Evolutionary conservation across 2,329 filamentous ascomycete genomes (phyloP).

Genomic region (Tolypocladium ovalisporum): DNA sequence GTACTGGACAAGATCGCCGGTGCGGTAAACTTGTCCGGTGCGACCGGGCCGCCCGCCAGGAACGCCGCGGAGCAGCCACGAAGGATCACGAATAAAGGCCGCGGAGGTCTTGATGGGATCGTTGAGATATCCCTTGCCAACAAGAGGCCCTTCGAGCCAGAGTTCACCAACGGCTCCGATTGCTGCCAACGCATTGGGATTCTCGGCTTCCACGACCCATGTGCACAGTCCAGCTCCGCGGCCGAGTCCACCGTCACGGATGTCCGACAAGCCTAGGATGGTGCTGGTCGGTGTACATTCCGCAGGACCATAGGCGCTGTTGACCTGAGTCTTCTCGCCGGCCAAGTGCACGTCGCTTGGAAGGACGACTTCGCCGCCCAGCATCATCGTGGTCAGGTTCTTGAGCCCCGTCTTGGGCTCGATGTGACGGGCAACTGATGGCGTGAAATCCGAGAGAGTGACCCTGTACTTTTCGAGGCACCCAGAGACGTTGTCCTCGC

Average conservation of each 20-base stretch:
- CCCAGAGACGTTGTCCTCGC: conserved; percentile 5
- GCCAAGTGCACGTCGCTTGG: conserved; percentile 3
- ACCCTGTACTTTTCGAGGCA: conserved; percentile 3
- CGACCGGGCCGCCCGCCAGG: conserved; percentile 1
- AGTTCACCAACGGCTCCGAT: conserved; percentile 14
- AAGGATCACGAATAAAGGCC: conserved; percentile 4
- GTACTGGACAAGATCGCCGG: conserved; percentile 13
- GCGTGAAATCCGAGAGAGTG: conserved; percentile 8
- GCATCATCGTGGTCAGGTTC: conserved; percentile 6
- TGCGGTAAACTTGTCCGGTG: conserved; percentile 10
- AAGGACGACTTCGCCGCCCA: conserved; percentile 7
- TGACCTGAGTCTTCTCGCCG: conserved; percentile 4
- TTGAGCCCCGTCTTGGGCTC: conserved; percentile 1
- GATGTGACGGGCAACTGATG: conserved; percentile 7
- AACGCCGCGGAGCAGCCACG: conserved; percentile 3
- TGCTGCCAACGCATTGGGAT: conserved; percentile 7
- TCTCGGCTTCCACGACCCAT: conserved; percentile 12
- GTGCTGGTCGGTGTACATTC: conserved; percentile 7
- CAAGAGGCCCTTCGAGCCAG: conserved; percentile 13
- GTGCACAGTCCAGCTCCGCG: conserved; percentile 2
- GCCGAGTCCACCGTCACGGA: conserved; percentile 2
- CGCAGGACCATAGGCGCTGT: conserved; percentile 11
- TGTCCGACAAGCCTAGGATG: not conserved
- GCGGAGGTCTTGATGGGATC: conserved; percentile 4
- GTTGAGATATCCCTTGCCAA: conserved; percentile 12